phyloP scores from a whole-genome alignment of 805 yeast genomes.

The Lipomyces japonicus region DNA sequence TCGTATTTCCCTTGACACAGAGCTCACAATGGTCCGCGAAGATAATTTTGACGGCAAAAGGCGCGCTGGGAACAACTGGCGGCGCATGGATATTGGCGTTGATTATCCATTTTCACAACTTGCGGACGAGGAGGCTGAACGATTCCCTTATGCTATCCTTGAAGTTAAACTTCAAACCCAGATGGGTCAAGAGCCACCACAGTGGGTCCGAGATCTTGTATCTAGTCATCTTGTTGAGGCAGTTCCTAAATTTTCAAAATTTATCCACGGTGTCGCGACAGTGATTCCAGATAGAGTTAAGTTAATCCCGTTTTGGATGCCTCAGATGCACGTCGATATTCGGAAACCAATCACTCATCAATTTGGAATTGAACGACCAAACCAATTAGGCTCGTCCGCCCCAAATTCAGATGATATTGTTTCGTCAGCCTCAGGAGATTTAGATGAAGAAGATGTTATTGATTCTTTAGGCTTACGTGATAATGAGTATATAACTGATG shows the following conservation, averaged over 20 bases:
- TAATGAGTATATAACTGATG: constrained; percentile 16
- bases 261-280: constrained; percentile 95
- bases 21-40: constrained; percentile 94
- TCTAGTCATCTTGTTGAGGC: constrained; percentile 94
- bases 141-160: constrained; percentile 95
- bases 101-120: constrained; percentile 91
- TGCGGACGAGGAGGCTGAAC: constrained; percentile 76
- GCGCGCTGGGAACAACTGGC: constrained; percentile 91
- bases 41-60: constrained; percentile 92
- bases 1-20: constrained; percentile 96
- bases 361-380: constrained; percentile 60
- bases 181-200: constrained; percentile 97
- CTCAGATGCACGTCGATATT: constrained; percentile 94
- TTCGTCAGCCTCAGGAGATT: constrained; percentile 36
- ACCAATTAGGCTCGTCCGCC: constrained; percentile 25
- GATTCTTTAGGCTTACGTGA: constrained; percentile 26
- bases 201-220: constrained; percentile 91
- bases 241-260: constrained; percentile 95
- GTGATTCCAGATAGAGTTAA: constrained; percentile 77
- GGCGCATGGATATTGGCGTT: constrained; percentile 97
- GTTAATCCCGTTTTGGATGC: constrained; percentile 93
- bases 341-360: constrained; percentile 73
- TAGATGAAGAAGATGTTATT: constrained; percentile 38
- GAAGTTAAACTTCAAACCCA: constrained; percentile 98
- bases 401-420: constrained; percentile 32